A percentile compares a stretch with the other conserved stretches of the same genome.
Conservation (phyloP, 192 early-diverging fungal species). For the Mortierella claussenii region DNA sequence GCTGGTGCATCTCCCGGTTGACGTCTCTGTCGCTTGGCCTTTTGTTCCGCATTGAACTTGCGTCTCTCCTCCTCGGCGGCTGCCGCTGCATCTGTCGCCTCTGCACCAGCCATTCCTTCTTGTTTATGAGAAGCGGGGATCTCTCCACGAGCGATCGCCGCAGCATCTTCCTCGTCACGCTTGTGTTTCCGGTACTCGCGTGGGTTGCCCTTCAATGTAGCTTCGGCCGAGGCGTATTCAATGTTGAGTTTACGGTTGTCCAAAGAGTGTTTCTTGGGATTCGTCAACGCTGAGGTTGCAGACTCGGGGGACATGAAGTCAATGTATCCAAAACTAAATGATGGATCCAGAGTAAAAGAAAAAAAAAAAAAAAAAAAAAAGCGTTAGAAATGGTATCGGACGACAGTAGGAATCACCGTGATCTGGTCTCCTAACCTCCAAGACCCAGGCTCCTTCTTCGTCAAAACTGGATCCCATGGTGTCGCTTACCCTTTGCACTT, state of each 20-base stretch:
- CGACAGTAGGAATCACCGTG: no score
- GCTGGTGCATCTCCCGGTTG: conserved; percentile 31
- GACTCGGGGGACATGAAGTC: conserved; percentile 71
- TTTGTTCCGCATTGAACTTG: conserved; percentile 33
- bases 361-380: conserved; percentile 3
- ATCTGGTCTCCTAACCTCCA: no score
- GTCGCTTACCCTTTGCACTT: conserved; percentile 81
- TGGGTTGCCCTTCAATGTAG: conserved; percentile 72
- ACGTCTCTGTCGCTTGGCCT: conserved; percentile 43
- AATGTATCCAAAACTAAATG: conserved; percentile 70
- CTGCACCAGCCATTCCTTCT: background rate
- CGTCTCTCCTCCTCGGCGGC: conserved; percentile 16
- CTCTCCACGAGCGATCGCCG: conserved; percentile 33
- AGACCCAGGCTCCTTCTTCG: conserved; percentile 1
- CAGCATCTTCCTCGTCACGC: conserved; percentile 47
- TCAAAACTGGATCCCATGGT: background rate
- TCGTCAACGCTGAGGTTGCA: conserved; percentile 70
- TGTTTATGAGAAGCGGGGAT: conserved; percentile 24
- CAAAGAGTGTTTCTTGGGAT: conserved; percentile 63
- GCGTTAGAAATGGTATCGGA: background rate
- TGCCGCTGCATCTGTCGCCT: conserved; percentile 9
- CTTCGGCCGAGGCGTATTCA: conserved; percentile 75
- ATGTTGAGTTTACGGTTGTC: conserved; percentile 68
- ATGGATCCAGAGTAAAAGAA: background rate
- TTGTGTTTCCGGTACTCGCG: conserved; percentile 65